Conservation (phyloP, 2,329 filamentous ascomycete species). For the Fusarium sp. region DNA sequence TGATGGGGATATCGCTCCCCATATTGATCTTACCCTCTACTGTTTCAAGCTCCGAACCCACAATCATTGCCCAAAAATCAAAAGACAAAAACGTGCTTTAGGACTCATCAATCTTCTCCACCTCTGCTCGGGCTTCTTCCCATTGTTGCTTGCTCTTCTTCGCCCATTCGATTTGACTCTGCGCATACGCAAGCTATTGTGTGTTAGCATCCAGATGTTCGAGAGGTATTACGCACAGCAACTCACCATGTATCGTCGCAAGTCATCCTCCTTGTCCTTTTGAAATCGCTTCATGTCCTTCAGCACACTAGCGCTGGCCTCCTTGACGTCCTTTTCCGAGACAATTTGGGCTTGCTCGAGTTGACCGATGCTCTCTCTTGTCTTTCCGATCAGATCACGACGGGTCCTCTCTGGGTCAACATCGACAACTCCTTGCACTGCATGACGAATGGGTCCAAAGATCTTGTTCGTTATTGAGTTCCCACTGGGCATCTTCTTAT, state of each 20-base stretch:
- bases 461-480: conserved; percentile 94
- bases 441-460: conserved; percentile 94
- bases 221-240: conserved; percentile 19
- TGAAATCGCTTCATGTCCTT: conserved; percentile 95
- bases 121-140: conserved; percentile 89
- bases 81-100: conserved; percentile 46
- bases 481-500: conserved; percentile 86
- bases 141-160: conserved; percentile 89
- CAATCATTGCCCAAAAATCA: conserved; percentile 7
- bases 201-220: conserved; percentile 35
- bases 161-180: conserved; percentile 94
- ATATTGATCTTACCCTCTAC: conserved; percentile 19
- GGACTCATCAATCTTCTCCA: conserved; percentile 83
- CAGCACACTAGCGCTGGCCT: conserved; percentile 89
- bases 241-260: conserved; percentile 94
- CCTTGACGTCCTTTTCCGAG: conserved; percentile 90
- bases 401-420: conserved; percentile 94
- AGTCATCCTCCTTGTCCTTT: conserved; percentile 92
- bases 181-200: conserved; percentile 85
- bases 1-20: conserved; percentile 24
- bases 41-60: conserved; percentile 14
- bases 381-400: conserved; percentile 95
- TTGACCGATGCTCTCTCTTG: conserved; percentile 84
- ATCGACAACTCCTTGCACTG: conserved; percentile 95
- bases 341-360: conserved; percentile 92